Percentiles rank a stretch among this genome's conserved stretches.
Evolutionary conservation across 345 rosid genomes (phyloP).

Genomic region (Rhodamnia rubescens): DNA sequence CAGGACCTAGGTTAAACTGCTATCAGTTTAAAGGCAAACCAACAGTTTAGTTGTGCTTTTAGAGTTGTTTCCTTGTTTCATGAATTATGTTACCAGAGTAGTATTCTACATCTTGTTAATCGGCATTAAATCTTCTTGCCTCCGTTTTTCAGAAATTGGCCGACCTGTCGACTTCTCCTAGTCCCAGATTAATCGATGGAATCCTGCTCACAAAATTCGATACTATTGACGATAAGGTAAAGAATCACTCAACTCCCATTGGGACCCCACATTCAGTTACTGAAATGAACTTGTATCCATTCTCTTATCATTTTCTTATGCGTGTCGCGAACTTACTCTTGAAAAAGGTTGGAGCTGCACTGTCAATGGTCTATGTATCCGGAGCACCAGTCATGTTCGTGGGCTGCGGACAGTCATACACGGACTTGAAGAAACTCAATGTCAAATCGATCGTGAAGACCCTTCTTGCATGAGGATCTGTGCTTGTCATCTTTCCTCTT

Average conservation of each 20-base stretch:
- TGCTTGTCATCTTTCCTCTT: neutral
- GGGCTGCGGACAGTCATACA: slow-evolving; percentile 97
- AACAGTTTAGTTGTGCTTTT: neutral
- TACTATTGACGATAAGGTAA: slow-evolving; percentile 94
- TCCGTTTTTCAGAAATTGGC: slow-evolving; percentile 56
- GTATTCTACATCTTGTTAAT: neutral
- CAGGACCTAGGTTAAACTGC: neutral
- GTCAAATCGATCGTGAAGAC: slow-evolving; percentile 86
- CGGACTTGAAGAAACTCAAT: slow-evolving; percentile 88
- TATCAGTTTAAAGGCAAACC: neutral
- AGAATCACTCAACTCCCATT: neutral
- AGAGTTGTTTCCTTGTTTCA: neutral
- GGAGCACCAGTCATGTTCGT: slow-evolving; percentile 98
- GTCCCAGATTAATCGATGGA: slow-evolving; percentile 78
- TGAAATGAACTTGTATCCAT: neutral
- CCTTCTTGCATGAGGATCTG: slow-evolving; percentile 55
- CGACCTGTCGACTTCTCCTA: slow-evolving; percentile 70
- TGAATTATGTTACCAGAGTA: neutral
- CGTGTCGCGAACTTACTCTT: neutral
- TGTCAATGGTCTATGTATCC: slow-evolving; percentile 91
- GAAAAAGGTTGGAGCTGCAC: slow-evolving; percentile 88
- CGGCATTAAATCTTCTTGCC: neutral
- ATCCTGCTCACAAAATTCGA: slow-evolving; percentile 92
- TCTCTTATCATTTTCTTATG: neutral
- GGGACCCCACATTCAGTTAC: neutral